A percentile compares a stretch with the other conserved stretches of the same genome.
These are phyloP conservation scores for Hemileccinum impolitum DNA, from an alignment of 768 basidiomycete genomes.

Conservation along the genomic window DNA sequence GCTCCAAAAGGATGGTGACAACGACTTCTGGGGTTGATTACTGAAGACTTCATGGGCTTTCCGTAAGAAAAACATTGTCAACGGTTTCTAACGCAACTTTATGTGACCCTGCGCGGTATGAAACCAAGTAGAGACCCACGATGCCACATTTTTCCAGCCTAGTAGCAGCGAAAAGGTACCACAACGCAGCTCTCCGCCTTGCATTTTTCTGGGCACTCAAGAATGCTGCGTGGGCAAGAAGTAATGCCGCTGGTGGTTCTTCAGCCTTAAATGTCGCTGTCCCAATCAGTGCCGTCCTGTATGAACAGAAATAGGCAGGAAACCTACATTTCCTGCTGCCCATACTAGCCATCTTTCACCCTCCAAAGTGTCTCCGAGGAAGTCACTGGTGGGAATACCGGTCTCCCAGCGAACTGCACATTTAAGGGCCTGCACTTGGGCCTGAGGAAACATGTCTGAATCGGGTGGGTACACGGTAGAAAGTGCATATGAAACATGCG, in stretches of 20 bases:
- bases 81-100: constrained; percentile 57
- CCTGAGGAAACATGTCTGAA: constrained; percentile 53
- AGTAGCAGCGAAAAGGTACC: constrained; percentile 76
- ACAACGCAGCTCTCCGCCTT: constrained; percentile 65
- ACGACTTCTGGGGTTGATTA: constrained; percentile 44
- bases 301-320: neutral
- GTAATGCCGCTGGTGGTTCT: constrained; percentile 75
- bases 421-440: constrained; percentile 64
- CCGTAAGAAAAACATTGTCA: constrained; percentile 79
- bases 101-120: constrained; percentile 1
- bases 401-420: constrained; percentile 78
- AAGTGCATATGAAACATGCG: constrained; percentile 63
- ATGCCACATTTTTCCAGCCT: constrained; percentile 81
- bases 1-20: constrained; percentile 83
- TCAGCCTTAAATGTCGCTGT: constrained; percentile 56
- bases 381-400: constrained; percentile 55
- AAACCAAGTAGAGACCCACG: constrained; percentile 44
- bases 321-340: constrained; percentile 77
- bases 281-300: constrained; percentile 25
- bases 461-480: constrained; percentile 41
- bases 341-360: constrained; percentile 85
- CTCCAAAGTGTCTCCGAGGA: constrained; percentile 54
- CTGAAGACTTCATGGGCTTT: constrained; percentile 65
- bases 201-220: constrained; percentile 57
- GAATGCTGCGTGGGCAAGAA: constrained; percentile 77